Percentiles rank a stretch among this genome's conserved stretches.
phyloP scores from a whole-genome alignment of 2,329 filamentous ascomycete species.

The Verticillium longisporum region DNA sequence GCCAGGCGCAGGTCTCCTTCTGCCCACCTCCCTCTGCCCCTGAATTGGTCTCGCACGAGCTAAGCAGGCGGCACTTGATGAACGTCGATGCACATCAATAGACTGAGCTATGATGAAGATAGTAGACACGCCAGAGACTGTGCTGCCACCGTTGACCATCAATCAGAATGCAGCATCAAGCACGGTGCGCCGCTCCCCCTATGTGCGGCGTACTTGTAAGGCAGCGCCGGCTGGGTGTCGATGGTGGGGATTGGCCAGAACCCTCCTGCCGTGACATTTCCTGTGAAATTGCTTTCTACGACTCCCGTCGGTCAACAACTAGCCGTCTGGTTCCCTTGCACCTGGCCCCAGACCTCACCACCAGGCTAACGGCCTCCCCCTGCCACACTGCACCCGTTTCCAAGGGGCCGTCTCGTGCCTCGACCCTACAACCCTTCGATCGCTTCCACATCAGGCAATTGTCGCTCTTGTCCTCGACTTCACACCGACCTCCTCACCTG shows the following conservation, averaged over 20 bases:
- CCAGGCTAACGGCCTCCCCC: background rate
- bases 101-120: too few species aligned
- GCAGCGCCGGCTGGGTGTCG: background rate
- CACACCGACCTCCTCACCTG: background rate
- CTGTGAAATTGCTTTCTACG: slow-evolving; percentile 30
- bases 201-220: too few species aligned
- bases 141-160: too few species aligned
- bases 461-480: background rate
- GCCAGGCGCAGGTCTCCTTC: background rate
- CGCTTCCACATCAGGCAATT: background rate
- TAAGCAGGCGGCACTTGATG: too few species aligned
- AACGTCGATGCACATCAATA: too few species aligned
- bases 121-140: too few species aligned
- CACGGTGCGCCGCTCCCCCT: too few species aligned
- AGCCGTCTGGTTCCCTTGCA: background rate
- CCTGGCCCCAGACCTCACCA: slow-evolving; percentile 9
- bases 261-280: slow-evolving; percentile 25
- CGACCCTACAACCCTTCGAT: background rate
- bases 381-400: background rate
- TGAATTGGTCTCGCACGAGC: slow-evolving; percentile 11
- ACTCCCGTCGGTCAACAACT: slow-evolving; percentile 3
- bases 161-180: too few species aligned
- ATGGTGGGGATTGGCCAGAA: slow-evolving; percentile 13
- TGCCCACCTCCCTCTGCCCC: slow-evolving; percentile 6
- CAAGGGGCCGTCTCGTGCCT: background rate